phyloP scores from a whole-genome alignment of 2,329 filamentous ascomycete species.

The Pseudogymnoascus sp. region DNA sequence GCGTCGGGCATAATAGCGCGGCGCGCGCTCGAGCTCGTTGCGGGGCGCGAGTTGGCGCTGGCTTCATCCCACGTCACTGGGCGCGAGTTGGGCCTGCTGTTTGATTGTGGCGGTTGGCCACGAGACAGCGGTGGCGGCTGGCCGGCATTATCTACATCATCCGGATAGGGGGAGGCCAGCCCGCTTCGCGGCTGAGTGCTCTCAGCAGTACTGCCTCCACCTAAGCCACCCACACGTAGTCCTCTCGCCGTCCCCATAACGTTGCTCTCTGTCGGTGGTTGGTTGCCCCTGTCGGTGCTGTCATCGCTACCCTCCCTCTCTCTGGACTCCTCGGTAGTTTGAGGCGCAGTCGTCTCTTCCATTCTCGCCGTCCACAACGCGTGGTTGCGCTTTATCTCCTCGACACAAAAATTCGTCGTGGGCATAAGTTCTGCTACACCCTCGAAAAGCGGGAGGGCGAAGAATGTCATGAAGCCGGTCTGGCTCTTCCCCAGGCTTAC shows the following conservation, averaged over 20 bases:
- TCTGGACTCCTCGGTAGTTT: constrained; percentile 47
- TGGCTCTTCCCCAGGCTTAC: constrained; percentile 79
- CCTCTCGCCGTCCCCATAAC: constrained; percentile 18
- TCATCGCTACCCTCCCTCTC: constrained; percentile 34
- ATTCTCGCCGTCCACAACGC: constrained; percentile 37
- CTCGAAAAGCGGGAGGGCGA: constrained; percentile 85
- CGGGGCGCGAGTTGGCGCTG: constrained; percentile 42
- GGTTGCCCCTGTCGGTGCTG: constrained; percentile 17
- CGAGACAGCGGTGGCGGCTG: not conserved
- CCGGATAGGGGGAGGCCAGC: not conserved
- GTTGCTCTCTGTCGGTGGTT: constrained; percentile 19
- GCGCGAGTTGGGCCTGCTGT: constrained; percentile 25
- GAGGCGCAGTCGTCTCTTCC: too few relatives aligned
- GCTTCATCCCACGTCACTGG: constrained; percentile 39
- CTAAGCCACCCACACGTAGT: not conserved
- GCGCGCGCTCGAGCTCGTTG: not conserved
- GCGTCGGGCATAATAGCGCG: not conserved
- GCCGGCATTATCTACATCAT: not conserved
- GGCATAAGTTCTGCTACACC: constrained; percentile 81
- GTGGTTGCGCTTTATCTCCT: constrained; percentile 67
- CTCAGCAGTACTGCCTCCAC: not conserved
- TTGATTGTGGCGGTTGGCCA: constrained; percentile 24
- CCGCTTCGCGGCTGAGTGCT: not conserved
- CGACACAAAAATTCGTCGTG: constrained; percentile 72
- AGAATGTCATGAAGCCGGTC: constrained; percentile 93